A percentile compares a stretch with the other conserved stretches of the same genome.
phyloP scores from a whole-genome alignment of 2,329 filamentous ascomycete species.

The Elsinoe fawcettii region DNA sequence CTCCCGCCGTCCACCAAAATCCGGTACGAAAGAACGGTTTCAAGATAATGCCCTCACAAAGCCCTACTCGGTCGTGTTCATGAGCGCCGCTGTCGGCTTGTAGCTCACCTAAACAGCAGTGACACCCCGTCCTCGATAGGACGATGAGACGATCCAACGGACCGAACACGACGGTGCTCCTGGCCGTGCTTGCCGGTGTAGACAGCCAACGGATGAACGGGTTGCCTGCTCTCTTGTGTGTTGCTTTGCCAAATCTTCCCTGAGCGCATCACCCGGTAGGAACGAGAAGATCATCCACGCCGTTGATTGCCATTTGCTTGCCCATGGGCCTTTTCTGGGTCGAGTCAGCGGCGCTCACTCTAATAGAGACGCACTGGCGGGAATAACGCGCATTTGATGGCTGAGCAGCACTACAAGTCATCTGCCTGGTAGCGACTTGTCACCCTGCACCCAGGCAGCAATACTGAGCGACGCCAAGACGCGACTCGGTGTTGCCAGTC shows the following conservation, averaged over 20 bases:
- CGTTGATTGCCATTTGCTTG: not conserved
- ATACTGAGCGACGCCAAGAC: not conserved
- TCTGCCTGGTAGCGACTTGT: not conserved
- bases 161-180: conserved; percentile 4
- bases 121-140: not conserved
- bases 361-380: not conserved
- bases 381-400: not conserved
- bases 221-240: conserved; percentile 1
- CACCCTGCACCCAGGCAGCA: not conserved
- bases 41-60: conserved; percentile 6
- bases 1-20: conserved; percentile 3
- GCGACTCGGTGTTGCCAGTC: not conserved
- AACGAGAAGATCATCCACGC: conserved; percentile 1
- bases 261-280: not conserved
- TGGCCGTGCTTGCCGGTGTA: conserved; percentile 8
- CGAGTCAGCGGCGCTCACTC: not conserved
- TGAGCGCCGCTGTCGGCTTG: not conserved
- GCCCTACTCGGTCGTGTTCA: conserved; percentile 9
- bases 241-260: conserved; percentile 1
- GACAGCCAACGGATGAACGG: conserved; percentile 13
- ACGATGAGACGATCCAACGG: conserved; percentile 2
- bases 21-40: conserved; percentile 7
- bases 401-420: not conserved
- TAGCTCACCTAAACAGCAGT: not conserved
- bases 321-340: not conserved